These are phyloP conservation scores for Xylogone sp. DNA, from an alignment of 2,329 filamentous ascomycete genomes.

Conservation along the genomic window DNA sequence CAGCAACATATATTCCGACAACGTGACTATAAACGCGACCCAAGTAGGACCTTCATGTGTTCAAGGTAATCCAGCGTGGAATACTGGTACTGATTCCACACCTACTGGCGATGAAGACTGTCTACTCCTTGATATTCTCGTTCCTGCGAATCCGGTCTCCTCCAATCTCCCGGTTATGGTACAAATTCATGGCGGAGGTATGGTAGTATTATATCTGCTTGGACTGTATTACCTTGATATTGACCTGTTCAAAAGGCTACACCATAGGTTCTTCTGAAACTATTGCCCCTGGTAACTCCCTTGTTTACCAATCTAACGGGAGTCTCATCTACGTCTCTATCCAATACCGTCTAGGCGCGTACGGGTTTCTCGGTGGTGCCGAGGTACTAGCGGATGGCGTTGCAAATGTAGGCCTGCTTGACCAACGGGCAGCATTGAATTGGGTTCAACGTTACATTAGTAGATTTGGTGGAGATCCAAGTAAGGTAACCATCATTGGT, in stretches of 20 bases:
- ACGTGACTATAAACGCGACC: neutral
- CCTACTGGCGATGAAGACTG: slow-evolving; percentile 17
- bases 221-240: neutral
- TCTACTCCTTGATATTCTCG: slow-evolving; percentile 26
- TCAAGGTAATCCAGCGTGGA: neutral
- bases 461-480: slow-evolving; percentile 25
- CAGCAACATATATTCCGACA: neutral
- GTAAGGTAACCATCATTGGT: slow-evolving; percentile 30
- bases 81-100: neutral
- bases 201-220: neutral
- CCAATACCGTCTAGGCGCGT: slow-evolving; percentile 4
- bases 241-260: neutral
- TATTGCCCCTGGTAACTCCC: neutral
- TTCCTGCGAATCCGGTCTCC: slow-evolving; percentile 17
- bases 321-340: neutral
- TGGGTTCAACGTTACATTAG: slow-evolving; percentile 24
- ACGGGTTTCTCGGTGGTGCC: slow-evolving; percentile 1
- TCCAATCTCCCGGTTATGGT: neutral
- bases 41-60: neutral
- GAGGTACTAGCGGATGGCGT: neutral
- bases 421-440: slow-evolving; percentile 3
- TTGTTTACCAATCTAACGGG: neutral
- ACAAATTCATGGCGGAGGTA: slow-evolving; percentile 18
- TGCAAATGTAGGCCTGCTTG: slow-evolving; percentile 3
- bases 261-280: neutral